These are phyloP conservation scores for Fragaria ananassa DNA, from an alignment of 306 rosid species.

Conservation along the genomic window DNA sequence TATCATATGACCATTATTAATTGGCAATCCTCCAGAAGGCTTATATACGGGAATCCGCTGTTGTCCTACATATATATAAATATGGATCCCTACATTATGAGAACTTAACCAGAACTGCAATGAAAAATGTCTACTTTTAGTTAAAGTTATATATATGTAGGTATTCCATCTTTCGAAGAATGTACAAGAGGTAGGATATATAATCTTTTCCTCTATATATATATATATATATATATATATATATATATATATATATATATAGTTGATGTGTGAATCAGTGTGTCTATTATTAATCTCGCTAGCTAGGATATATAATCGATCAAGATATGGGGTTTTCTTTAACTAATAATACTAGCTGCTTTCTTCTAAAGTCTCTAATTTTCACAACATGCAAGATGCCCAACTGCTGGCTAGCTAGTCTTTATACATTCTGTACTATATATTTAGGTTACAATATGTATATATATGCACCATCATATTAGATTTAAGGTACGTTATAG, in stretches of 20 bases:
- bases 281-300: not conserved
- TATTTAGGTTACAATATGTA: not conserved
- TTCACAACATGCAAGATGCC: not conserved
- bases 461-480: not conserved
- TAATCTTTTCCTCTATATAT: no score
- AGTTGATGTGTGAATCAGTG: not conserved
- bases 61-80: not conserved
- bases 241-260: not conserved
- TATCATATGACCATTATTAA: not conserved
- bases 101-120: constrained; percentile 11
- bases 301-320: not conserved
- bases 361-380: not conserved
- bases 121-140: constrained; percentile 14
- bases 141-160: not conserved
- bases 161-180: not conserved
- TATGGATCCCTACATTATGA: constrained; percentile 2
- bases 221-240: not conserved
- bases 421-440: not conserved
- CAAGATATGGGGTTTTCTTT: not conserved
- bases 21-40: constrained; percentile 16
- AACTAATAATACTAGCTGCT: not conserved
- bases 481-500: not conserved
- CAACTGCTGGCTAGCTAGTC: not conserved
- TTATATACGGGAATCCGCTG: not conserved
- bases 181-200: no score